phyloP scores from a whole-genome alignment of 2,329 filamentous ascomycete genomes.

The Pyricularia sp. region DNA sequence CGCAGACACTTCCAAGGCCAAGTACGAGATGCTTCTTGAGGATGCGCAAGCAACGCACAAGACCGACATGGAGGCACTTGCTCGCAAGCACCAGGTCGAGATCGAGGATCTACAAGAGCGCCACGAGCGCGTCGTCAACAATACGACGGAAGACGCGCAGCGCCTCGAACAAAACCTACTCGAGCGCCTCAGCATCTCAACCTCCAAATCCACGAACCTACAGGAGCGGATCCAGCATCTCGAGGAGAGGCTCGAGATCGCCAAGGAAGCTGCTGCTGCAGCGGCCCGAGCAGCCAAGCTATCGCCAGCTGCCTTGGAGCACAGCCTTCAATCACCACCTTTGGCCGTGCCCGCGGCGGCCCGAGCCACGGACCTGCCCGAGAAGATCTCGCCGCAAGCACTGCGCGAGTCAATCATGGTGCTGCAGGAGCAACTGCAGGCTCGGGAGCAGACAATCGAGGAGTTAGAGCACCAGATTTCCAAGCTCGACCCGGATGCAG shows the following conservation, averaged over 20 bases:
- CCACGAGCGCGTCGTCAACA: constrained; percentile 65
- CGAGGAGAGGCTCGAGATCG: constrained; percentile 84
- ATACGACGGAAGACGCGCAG: constrained; percentile 71
- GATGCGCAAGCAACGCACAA: constrained; percentile 65
- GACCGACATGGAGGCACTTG: constrained; percentile 39
- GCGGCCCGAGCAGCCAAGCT: constrained; percentile 65
- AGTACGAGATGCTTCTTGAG: constrained; percentile 76
- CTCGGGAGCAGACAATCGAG: constrained; percentile 85
- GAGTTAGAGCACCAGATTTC: constrained; percentile 66
- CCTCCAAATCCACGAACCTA: constrained; percentile 76
- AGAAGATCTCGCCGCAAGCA: constrained; percentile 89
- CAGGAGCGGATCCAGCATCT: constrained; percentile 78
- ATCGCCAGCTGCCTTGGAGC: constrained; percentile 25
- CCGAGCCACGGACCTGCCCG: constrained; percentile 48
- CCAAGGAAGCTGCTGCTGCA: constrained; percentile 76
- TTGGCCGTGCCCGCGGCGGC: constrained; percentile 17
- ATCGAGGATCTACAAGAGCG: constrained; percentile 67
- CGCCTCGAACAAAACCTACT: constrained; percentile 70
- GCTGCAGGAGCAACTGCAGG: constrained; percentile 91
- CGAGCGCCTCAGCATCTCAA: constrained; percentile 71
- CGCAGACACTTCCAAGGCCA: constrained; percentile 69
- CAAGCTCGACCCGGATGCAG: constrained; percentile 65
- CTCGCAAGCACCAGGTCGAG: constrained; percentile 54
- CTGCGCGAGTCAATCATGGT: constrained; percentile 94
- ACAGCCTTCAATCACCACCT: background rate